Evolutionary conservation across 2,329 filamentous ascomycete species (phyloP), one percentile per base, ranked within the genome.

Genomic region (Penicillium paneum): DNA sequence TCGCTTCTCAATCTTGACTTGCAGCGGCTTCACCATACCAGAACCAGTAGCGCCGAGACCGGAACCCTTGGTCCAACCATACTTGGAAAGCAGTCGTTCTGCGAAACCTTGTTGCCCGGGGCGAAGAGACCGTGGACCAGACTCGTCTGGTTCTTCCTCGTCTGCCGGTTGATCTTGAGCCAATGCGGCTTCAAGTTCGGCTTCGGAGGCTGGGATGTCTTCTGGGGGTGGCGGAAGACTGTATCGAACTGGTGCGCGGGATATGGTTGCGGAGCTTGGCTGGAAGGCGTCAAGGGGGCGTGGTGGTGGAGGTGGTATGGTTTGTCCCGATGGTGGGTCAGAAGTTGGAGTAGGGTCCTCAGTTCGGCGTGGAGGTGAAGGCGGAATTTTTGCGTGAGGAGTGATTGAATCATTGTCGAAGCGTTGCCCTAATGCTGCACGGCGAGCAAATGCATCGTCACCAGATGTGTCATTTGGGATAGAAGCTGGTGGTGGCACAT

Each of bases 41-140:
- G 86, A 85, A 31, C 85, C 85, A 58, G 87, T 83, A 15, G 90
- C 91, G 62, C 94, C 94, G 4, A 99, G 83, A 19, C 94, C 94
- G 58, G 87, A 83, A 24, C 94, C 94, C 67, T 92, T 88, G 34
- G 86, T 87, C 90, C 92, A 97, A 52, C 94, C 94, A 75, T 96
- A 94, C 71, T 97, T 97, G 57, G 85, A 83, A 85, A 99, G 91
- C 52, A 97, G 83, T 32, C 91, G 88, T 62, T 91, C 84, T 0
- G 91, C 94, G 71, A 96, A 96, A 48, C 87, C 89, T 60, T 86
- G 83, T 71, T 96, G 89, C 15, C 91, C 90, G 0, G 91, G 91
- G 3, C 86, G 84, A 53, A 78, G 83, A 39, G 86, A 87, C 35
- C 83, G 83, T 31, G 79, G 73, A 19, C 72, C 68, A 47, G 71